phyloP scores from a whole-genome alignment of 129 eudicot genomes.

The Tanacetum coccineum region DNA sequence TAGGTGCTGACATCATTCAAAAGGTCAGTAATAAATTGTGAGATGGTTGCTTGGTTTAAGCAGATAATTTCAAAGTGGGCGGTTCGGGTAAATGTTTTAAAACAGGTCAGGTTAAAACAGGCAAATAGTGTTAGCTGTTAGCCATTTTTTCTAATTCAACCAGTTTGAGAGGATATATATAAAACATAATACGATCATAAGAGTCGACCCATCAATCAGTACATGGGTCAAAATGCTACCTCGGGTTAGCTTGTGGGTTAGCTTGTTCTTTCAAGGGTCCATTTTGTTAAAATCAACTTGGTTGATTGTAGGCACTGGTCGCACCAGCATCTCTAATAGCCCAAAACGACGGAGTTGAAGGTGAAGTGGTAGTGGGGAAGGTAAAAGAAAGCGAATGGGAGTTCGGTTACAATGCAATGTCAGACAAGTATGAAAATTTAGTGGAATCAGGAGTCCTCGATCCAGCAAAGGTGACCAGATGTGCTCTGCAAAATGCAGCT shows the following conservation, averaged over 20 bases:
- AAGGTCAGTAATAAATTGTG: slow-evolving; percentile 37
- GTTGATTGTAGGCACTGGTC: slow-evolving; percentile 51
- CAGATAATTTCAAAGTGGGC: not conserved
- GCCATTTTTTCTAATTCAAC: no score
- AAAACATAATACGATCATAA: no score
- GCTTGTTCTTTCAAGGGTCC: not conserved
- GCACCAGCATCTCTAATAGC: slow-evolving; percentile 79
- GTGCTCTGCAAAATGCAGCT: slow-evolving; percentile 77
- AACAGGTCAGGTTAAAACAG: no score
- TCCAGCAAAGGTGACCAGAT: slow-evolving; percentile 79
- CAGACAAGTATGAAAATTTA: slow-evolving; percentile 65
- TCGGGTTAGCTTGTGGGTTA: no score
- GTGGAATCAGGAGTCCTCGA: slow-evolving; percentile 72
- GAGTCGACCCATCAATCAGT: no score
- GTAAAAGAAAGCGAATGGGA: slow-evolving; percentile 63
- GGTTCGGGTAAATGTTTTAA: not conserved
- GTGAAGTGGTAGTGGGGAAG: slow-evolving; percentile 88
- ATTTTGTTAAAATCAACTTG: not conserved
- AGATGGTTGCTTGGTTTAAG: not conserved
- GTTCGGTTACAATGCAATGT: slow-evolving; percentile 80
- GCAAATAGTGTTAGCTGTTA: no score
- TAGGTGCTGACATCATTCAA: slow-evolving; percentile 80
- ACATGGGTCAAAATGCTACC: not conserved
- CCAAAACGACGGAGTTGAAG: slow-evolving; percentile 74
- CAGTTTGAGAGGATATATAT: no score